Percentiles rank a stretch among this genome's conserved stretches.
Conservation (phyloP, 371 early-diverging fungal species). For the Quaeritorhiza haematococci region DNA sequence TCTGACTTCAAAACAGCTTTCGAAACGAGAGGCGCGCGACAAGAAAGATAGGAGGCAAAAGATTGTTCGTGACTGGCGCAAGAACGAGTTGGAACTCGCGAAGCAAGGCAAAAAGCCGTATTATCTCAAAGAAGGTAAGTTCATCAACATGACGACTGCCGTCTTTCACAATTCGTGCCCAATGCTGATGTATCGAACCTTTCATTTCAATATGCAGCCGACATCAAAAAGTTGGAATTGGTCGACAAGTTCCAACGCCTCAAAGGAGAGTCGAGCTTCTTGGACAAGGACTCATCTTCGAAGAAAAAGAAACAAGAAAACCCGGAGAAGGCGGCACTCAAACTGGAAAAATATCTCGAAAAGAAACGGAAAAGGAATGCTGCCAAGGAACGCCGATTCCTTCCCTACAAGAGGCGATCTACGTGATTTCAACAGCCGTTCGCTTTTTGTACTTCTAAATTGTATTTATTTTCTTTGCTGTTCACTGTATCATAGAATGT, state of each 20-base stretch:
- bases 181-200: background rate
- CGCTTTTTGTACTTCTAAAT: background rate
- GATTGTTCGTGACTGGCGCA: constrained; percentile 68
- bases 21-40: constrained; percentile 20
- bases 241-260: constrained; percentile 65
- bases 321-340: too few relatives aligned
- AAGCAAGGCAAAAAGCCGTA: constrained; percentile 84
- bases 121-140: constrained; percentile 78
- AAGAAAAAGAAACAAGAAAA: constrained; percentile 38
- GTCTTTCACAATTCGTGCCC: background rate
- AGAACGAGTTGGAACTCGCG: constrained; percentile 70
- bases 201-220: constrained; percentile 42
- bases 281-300: too few relatives aligned
- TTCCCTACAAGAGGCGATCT: constrained; percentile 31
- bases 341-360: constrained; percentile 74
- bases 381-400: constrained; percentile 55
- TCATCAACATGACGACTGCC: background rate
- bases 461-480: too few relatives aligned
- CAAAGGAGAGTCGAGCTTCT: constrained; percentile 38
- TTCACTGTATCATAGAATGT: too few relatives aligned
- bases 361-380: constrained; percentile 86
- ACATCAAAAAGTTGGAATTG: constrained; percentile 71
- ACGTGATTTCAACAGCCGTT: background rate
- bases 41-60: constrained; percentile 57
- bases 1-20: constrained; percentile 5